Evolutionary conservation across 805 yeast species (phyloP).

Genomic region (Torulaspora indica): DNA sequence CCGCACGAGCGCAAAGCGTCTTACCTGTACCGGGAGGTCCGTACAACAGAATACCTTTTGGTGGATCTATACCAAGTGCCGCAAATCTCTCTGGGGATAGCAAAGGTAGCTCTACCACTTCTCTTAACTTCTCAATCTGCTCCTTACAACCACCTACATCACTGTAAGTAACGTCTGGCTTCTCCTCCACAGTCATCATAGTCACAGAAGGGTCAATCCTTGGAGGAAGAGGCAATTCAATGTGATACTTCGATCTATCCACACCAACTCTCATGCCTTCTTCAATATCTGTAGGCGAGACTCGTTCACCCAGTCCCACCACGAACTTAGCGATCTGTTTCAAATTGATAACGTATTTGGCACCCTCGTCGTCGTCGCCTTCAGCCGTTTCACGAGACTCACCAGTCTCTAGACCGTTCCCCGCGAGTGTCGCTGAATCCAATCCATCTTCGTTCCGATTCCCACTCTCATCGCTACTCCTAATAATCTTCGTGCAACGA

Average conservation of each 20-base stretch:
- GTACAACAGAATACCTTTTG: conserved; percentile 91
- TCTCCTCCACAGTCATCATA: conserved; percentile 99
- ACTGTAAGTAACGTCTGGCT: conserved; percentile 97
- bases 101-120: conserved; percentile 91
- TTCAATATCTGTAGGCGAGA: conserved; percentile 97
- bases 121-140: conserved; percentile 93
- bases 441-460: conserved; percentile 22
- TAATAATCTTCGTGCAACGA: conserved; percentile 94
- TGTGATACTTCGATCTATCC: conserved; percentile 93
- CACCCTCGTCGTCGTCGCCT: conserved; percentile 71
- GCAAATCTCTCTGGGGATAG: conserved; percentile 96
- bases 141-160: conserved; percentile 99
- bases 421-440: conserved; percentile 11
- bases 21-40: conserved; percentile 99
- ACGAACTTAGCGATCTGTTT: conserved; percentile 98
- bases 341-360: conserved; percentile 91
- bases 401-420: conserved; percentile 21
- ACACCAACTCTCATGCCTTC: conserved; percentile 99
- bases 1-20: conserved; percentile 97
- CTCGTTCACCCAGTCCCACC: conserved; percentile 93
- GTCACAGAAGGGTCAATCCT: conserved; percentile 96
- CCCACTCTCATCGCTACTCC: conserved; percentile 42
- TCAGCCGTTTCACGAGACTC: conserved; percentile 19
- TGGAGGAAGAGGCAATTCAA: conserved; percentile 96
- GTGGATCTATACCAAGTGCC: conserved; percentile 96